Base-by-base conservation (phyloP, 2,329 filamentous ascomycete genomes). In the Drechmeria coniospora region DNA sequence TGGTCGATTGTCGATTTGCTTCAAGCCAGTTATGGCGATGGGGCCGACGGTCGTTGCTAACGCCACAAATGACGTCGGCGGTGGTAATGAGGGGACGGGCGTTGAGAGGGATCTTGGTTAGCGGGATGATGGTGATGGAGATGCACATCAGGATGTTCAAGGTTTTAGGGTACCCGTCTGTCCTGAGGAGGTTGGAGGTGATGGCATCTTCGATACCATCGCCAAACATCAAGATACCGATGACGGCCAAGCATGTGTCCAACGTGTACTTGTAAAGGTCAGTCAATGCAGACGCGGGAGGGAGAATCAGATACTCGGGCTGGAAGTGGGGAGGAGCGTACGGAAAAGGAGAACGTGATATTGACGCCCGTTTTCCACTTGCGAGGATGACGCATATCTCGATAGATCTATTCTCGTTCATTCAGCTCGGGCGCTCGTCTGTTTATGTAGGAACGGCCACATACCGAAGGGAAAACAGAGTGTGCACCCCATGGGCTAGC, bases 71-170 rank as follows among this genome's bases (percentile, higher is more conserved):
- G 26, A 90, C 71, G 56, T 95, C 90, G 28, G 81, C 54, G 0
- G 84, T 94, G 18, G 76, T 76, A 37, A 93, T 70, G 40, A 95
- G 86, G 8, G 87, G 90, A 2, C 86, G 77, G 7, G 80, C 78
- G 48, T 86, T 92, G 20, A 94, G 62, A 0, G 86, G 84, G n/a
- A 94, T 74, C 54, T 98, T 98, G 20, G 87, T 94, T 28, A 98
- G 60, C 1, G 87, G 90, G 37, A 95, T 93, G 46, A 94, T 84
- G 45, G 79, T 79, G 40, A 95, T 80, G 50, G 86, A 87, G 35
- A 81, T 61, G 37, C 83, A 83, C 50, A 94, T 79, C 39, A 87
- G 61, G 25, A 87, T 56, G n/a, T 74, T 82, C 22, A 92, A 53
- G 1, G 60, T 64, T 9, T 68, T 57, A 1, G 87, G 82, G 47